phyloP scores from a whole-genome alignment of 2,329 filamentous ascomycete species.

The Shiraia sp. region DNA sequence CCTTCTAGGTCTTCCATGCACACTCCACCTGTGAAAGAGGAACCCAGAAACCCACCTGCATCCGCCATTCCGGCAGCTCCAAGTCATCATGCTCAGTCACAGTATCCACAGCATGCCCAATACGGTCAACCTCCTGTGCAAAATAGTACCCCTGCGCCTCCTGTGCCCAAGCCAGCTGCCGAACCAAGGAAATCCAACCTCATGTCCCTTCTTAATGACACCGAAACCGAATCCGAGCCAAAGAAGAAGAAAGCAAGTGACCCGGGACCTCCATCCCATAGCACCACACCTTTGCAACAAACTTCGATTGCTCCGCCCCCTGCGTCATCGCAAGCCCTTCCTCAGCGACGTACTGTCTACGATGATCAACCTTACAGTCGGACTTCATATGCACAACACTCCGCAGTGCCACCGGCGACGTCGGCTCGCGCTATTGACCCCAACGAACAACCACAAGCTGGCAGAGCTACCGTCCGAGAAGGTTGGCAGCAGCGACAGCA shows the following conservation, averaged over 20 bases:
- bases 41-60: constrained; percentile 32
- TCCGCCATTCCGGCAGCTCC: constrained; percentile 22
- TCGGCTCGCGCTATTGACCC: constrained; percentile 37
- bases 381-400: constrained; percentile 31
- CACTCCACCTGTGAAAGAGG: constrained; percentile 42
- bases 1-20: constrained; percentile 26
- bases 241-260: constrained; percentile 39
- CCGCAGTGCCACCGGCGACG: constrained; percentile 23
- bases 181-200: constrained; percentile 44
- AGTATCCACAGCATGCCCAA: constrained; percentile 26
- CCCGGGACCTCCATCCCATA: constrained; percentile 38
- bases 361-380: constrained; percentile 29
- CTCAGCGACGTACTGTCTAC: constrained; percentile 31
- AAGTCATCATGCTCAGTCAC: constrained; percentile 22
- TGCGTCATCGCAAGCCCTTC: constrained; percentile 23
- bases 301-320: constrained; percentile 38
- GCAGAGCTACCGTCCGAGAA: constrained; percentile 28
- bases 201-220: constrained; percentile 44
- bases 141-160: constrained; percentile 16
- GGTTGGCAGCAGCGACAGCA: constrained; percentile 21
- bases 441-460: constrained; percentile 26
- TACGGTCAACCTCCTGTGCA: constrained; percentile 23
- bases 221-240: constrained; percentile 40
- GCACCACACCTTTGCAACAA: constrained; percentile 40
- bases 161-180: constrained; percentile 30